Evolutionary conservation across 1,139 yeast genomes (phyloP).

Genomic region (Taphrina communis): DNA sequence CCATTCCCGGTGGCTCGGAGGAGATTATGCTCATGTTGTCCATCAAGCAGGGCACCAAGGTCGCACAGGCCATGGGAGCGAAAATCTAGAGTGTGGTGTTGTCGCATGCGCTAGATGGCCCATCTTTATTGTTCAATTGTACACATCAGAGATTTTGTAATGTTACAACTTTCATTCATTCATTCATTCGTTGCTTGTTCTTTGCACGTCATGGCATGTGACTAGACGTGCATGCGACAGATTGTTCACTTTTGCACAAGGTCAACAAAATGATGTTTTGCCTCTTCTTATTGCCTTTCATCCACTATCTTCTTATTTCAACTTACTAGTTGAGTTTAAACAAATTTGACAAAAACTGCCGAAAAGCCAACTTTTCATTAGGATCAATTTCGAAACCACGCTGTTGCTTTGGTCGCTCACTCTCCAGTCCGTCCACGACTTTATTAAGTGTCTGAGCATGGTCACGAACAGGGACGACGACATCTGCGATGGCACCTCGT

Average conservation of each 20-base stretch:
- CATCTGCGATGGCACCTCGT: background rate
- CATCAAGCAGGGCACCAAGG: slow-evolving; percentile 46
- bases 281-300: background rate
- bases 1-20: slow-evolving; percentile 58
- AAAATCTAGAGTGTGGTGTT: slow-evolving; percentile 25
- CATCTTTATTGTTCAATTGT: slow-evolving; percentile 4
- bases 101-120: background rate
- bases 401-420: background rate
- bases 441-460: background rate
- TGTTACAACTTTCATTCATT: background rate
- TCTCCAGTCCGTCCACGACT: background rate
- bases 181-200: too few species aligned
- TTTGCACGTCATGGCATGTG: background rate
- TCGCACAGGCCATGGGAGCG: slow-evolving; percentile 40
- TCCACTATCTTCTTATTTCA: background rate
- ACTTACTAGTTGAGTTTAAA: background rate
- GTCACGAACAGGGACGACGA: background rate
- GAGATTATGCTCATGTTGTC: slow-evolving; percentile 57
- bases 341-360: slow-evolving; percentile 8
- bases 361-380: background rate
- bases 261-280: background rate
- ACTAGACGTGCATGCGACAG: too few species aligned
- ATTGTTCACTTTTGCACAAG: background rate
- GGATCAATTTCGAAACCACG: slow-evolving; percentile 20
- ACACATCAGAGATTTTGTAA: slow-evolving; percentile 1